A percentile compares a stretch with the other conserved stretches of the same genome.
Conservation (phyloP, 345 rosid genomes). For the Lepidium aucheri region DNA sequence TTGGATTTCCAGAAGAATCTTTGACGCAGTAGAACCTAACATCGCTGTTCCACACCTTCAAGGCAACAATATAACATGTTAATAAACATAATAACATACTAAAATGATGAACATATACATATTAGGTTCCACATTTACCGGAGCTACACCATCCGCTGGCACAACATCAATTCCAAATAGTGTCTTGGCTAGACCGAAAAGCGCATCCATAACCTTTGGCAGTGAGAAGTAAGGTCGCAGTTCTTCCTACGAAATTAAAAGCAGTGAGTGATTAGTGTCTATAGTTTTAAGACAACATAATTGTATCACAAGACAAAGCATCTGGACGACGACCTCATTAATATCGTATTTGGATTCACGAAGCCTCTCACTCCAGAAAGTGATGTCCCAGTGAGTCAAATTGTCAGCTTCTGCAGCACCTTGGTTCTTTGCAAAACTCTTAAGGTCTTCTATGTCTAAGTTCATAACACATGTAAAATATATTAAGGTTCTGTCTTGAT, state of each 20-base stretch:
- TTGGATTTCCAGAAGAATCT: conserved; percentile 70
- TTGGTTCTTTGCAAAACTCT: conserved; percentile 61
- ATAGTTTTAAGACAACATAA: background rate
- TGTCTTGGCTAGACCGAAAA: conserved; percentile 60
- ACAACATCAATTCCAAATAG: conserved; percentile 71
- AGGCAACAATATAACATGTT: conserved; percentile 14
- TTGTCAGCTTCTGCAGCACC: conserved; percentile 73
- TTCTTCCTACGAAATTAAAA: conserved; percentile 54
- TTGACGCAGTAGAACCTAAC: conserved; percentile 75
- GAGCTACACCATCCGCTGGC: conserved; percentile 88
- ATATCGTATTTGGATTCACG: conserved; percentile 91
- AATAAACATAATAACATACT: conserved; percentile 7
- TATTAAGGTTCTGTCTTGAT: background rate
- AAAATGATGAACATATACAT: background rate
- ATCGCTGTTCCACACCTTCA: conserved; percentile 84
- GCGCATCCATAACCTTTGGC: conserved; percentile 84
- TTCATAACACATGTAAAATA: background rate
- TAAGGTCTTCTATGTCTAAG: conserved; percentile 80
- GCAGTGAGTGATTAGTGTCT: background rate
- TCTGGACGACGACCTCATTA: conserved; percentile 61
- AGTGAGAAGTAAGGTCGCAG: conserved; percentile 88
- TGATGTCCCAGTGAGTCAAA: conserved; percentile 80
- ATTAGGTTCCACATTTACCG: conserved; percentile 38
- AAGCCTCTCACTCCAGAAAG: conserved; percentile 95
- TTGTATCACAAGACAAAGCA: background rate